A percentile compares a stretch with the other conserved stretches of the same genome.
These are phyloP conservation scores for Erythrobasidium hasegawianum DNA, from an alignment of 1,284 basidiomycete genomes.

Conservation along the genomic window DNA sequence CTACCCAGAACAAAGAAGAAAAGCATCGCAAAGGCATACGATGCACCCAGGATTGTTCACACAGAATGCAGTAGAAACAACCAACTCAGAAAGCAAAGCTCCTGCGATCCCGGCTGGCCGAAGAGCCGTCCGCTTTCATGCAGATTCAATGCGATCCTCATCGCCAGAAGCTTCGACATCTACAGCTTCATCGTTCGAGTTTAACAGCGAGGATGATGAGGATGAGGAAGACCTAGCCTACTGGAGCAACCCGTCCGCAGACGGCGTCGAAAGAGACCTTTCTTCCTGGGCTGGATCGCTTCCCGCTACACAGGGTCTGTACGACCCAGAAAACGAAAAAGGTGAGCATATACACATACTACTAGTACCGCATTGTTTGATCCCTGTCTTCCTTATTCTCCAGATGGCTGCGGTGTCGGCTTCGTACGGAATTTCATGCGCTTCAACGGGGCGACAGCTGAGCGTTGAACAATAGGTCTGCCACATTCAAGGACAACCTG, in stretches of 20 bases:
- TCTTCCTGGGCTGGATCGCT: conserved; percentile 47
- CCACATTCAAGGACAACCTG: conserved; percentile 91
- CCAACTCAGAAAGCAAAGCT: not conserved
- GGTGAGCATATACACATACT: conserved; percentile 53
- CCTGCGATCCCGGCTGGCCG: not conserved
- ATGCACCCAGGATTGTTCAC: conserved; percentile 5
- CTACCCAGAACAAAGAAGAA: no score
- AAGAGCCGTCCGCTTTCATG: conserved; percentile 4
- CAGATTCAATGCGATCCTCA: not conserved
- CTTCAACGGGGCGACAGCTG: no score
- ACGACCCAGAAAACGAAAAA: conserved; percentile 85
- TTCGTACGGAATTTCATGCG: conserved; percentile 58
- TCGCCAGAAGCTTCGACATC: conserved; percentile 2
- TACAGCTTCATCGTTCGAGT: not conserved
- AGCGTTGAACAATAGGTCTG: conserved; percentile 51
- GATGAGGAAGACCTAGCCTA: not conserved
- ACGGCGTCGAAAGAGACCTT: conserved; percentile 41
- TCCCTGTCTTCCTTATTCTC: not conserved
- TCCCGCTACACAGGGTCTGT: conserved; percentile 54
- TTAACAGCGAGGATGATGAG: conserved; percentile 8
- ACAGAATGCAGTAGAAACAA: not conserved
- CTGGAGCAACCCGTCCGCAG: conserved; percentile 28
- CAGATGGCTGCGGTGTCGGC: conserved; percentile 76
- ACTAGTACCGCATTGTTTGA: conserved; percentile 34
- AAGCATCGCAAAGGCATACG: conserved; percentile 1